Conservation (phyloP, 2,329 filamentous ascomycete species). For the Myriosclerotinia scirpicola region DNA sequence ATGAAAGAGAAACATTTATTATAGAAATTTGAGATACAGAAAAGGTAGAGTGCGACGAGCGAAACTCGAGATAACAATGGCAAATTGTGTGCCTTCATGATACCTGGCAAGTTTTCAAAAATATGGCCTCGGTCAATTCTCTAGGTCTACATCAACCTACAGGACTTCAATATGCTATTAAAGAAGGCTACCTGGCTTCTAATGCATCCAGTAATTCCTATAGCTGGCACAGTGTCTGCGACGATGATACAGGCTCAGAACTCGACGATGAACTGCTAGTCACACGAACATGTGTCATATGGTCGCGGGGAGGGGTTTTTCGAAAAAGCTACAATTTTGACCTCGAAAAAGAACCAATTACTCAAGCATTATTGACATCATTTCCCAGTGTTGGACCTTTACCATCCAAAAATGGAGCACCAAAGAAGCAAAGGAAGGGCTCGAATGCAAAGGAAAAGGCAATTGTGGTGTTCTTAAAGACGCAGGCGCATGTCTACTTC, state of each 20-base stretch:
- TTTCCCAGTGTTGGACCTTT: conserved; percentile 56
- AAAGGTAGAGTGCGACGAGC: conserved; percentile 2
- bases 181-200: conserved; percentile 71
- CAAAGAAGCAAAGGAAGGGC: conserved; percentile 35
- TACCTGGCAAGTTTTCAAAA: conserved; percentile 24
- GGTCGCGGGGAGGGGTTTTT: conserved; percentile 83
- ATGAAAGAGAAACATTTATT: conserved; percentile 4
- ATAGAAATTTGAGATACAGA: neutral
- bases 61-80: conserved; percentile 11
- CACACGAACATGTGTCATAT: conserved; percentile 52
- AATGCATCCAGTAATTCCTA: conserved; percentile 68
- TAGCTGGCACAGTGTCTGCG: conserved; percentile 67
- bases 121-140: conserved; percentile 88
- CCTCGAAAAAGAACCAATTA: conserved; percentile 79
- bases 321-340: conserved; percentile 85
- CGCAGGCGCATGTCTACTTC: conserved; percentile 91
- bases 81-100: conserved; percentile 28
- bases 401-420: conserved; percentile 31
- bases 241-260: conserved; percentile 42
- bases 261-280: conserved; percentile 41
- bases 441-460: conserved; percentile 54
- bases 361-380: conserved; percentile 81
- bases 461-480: conserved; percentile 86
- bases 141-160: conserved; percentile 88
- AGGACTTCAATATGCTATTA: conserved; percentile 77